Evolutionary conservation across 2,329 filamentous ascomycete genomes (phyloP), one percentile per base, ranked within the genome.

Genomic region (Fusarium verrucosum): DNA sequence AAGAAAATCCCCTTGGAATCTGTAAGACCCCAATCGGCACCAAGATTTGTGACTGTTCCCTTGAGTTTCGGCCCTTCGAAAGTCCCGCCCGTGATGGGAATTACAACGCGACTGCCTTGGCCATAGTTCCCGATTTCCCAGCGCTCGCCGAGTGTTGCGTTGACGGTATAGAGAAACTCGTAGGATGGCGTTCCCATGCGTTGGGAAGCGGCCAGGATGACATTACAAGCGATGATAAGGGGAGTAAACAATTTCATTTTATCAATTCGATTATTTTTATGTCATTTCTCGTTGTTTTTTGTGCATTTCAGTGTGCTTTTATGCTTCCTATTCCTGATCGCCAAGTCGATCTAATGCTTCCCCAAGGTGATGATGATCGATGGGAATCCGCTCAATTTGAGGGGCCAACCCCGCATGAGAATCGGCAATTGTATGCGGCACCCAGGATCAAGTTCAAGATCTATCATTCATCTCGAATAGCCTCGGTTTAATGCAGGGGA

Each of bases 21-120:
- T 1, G 72, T 75, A 16, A 78, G 64, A 14, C 77, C 76, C 74
- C 73, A 77, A 68, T 80, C 77, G 8, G 76, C 71, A 14, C 78
- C 78, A 13, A 73, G 66, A 17, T 71, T 70, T 19, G 35, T 61
- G 32, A 77, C 62, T 0, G 68, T 75, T 33, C 74, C 76, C 38
- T 59, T 53, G 10, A 79, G 60, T 20, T 71, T 71, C 4, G 78
- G 77, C 1, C 78, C 78, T 3, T 71, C 61, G 20, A 79, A 79
- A 0, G 62, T 68, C 14, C 78, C 77, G 5, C 78, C 77, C 0
- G 64, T 68, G 57, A 80, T 76, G 1, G 76, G 72, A 32, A 76
- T 72, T 5, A 67, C 71, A 4, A 70, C 68, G 2, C 68, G 68
- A 13, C 40, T 62, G 4, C 68, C 68, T 20, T 69, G 60, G 3